These are phyloP conservation scores for Wickerhamomyces chaumierensis DNA, from an alignment of 805 yeast species.

Conservation along the genomic window DNA sequence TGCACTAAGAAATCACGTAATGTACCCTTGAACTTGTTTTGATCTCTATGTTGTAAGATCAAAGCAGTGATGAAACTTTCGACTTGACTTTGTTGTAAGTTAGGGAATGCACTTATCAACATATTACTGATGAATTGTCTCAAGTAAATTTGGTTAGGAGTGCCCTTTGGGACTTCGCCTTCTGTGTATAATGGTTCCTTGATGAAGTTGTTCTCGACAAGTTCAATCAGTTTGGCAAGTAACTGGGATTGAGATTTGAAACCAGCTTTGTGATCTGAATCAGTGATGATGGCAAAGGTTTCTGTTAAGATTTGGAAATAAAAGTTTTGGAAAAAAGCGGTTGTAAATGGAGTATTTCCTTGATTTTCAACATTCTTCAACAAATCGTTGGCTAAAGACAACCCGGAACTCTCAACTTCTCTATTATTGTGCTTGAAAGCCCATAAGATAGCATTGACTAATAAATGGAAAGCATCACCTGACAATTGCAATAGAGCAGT, in stretches of 20 bases:
- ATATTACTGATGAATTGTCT: conserved; percentile 74
- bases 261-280: conserved; percentile 96
- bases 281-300: conserved; percentile 87
- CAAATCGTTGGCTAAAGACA: conserved; percentile 72
- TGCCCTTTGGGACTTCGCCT: conserved; percentile 79
- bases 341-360: conserved; percentile 59
- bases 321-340: conserved; percentile 79
- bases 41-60: conserved; percentile 62
- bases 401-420: conserved; percentile 90
- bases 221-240: conserved; percentile 69
- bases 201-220: conserved; percentile 70
- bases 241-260: conserved; percentile 80
- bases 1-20: conserved; percentile 94
- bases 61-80: conserved; percentile 71
- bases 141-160: conserved; percentile 68
- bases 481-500: conserved; percentile 80
- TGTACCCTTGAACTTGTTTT: conserved; percentile 65
- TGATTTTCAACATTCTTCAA: conserved; percentile 74
- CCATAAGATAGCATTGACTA: conserved; percentile 93
- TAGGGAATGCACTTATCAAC: conserved; percentile 85
- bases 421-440: conserved; percentile 96
- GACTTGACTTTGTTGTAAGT: conserved; percentile 75
- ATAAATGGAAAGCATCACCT: conserved; percentile 82
- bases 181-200: conserved; percentile 66
- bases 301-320: conserved; percentile 86